Percentiles rank a stretch among this genome's conserved stretches.
These are phyloP conservation scores for Balamuthia mandrillaris DNA, from an alignment of 208 protist genomes.

Conservation along the genomic window DNA sequence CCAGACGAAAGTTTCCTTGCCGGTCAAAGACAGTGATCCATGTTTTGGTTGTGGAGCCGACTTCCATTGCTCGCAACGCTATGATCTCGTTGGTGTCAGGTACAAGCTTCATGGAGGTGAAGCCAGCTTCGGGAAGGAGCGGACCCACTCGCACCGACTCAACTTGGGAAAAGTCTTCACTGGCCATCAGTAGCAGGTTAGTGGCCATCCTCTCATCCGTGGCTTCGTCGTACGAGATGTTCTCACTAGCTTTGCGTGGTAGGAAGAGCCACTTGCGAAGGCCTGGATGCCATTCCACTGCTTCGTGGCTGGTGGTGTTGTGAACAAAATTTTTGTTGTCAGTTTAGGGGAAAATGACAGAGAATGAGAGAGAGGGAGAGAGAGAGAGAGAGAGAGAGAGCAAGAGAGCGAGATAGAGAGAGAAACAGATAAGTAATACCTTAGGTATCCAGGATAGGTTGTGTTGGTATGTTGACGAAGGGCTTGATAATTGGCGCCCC, in stretches of 20 bases:
- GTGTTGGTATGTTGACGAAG: constrained; percentile 44
- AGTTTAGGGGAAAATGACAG: no score
- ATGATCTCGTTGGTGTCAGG: constrained; percentile 36
- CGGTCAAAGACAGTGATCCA: constrained; percentile 34
- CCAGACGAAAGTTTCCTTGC: constrained; percentile 27
- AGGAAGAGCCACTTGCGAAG: constrained; percentile 62
- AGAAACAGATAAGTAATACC: no score
- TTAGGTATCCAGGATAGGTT: constrained; percentile 56
- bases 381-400: no score
- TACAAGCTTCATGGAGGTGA: constrained; percentile 30
- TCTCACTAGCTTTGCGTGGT: constrained; percentile 51
- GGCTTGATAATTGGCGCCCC: constrained; percentile 44
- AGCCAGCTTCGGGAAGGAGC: neutral
- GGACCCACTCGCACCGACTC: constrained; percentile 2
- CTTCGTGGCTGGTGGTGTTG: constrained; percentile 58
- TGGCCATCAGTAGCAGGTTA: constrained; percentile 21
- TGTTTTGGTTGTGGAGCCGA: neutral
- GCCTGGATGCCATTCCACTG: constrained; percentile 31
- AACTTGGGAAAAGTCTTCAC: constrained; percentile 29
- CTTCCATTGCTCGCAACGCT: constrained; percentile 4
- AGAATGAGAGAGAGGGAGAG: no score
- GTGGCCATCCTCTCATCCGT: constrained; percentile 22
- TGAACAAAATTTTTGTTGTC: no score
- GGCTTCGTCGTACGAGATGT: constrained; percentile 53
- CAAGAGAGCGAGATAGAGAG: no score